These are phyloP conservation scores for Basidiobolus heterosporus DNA, from an alignment of 371 early-diverging fungal genomes.

Conservation along the genomic window DNA sequence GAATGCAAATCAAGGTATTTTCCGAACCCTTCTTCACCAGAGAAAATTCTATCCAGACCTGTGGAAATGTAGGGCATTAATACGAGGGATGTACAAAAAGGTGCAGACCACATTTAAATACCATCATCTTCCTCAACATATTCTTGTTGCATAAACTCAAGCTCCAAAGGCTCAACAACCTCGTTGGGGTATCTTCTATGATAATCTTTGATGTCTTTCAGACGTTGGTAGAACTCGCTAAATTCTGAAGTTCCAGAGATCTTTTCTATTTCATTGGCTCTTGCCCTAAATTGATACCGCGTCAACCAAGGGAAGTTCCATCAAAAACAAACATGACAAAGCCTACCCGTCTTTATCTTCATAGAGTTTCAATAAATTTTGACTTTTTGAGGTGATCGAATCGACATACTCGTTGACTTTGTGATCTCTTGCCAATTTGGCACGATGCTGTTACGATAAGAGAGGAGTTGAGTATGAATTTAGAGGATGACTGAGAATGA, in stretches of 20 bases:
- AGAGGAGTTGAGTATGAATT: constrained; percentile 45
- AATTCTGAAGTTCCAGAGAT: constrained; percentile 59
- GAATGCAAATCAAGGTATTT: constrained; percentile 73
- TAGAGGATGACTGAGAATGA: constrained; percentile 1
- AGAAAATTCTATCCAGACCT: constrained; percentile 70
- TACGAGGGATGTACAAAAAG: not conserved
- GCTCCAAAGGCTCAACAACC: constrained; percentile 58
- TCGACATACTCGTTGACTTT: constrained; percentile 53
- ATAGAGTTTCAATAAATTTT: constrained; percentile 40
- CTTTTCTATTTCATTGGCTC: constrained; percentile 52
- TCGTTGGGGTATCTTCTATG: constrained; percentile 72
- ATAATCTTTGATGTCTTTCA: constrained; percentile 66
- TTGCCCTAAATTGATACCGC: constrained; percentile 11
- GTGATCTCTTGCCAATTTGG: constrained; percentile 56
- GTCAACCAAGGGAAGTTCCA: too few species aligned
- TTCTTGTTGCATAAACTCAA: constrained; percentile 34
- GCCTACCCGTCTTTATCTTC: constrained; percentile 44
- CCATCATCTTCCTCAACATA: constrained; percentile 32
- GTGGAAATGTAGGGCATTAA: not conserved
- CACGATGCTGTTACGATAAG: too few species aligned
- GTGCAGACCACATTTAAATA: constrained; percentile 3
- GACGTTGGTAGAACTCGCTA: constrained; percentile 69
- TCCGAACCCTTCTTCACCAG: constrained; percentile 82
- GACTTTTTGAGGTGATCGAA: constrained; percentile 46
- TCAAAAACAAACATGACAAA: too few species aligned